phyloP scores from a whole-genome alignment of 2,329 filamentous ascomycete genomes.

The Biscogniauxia sp. region DNA sequence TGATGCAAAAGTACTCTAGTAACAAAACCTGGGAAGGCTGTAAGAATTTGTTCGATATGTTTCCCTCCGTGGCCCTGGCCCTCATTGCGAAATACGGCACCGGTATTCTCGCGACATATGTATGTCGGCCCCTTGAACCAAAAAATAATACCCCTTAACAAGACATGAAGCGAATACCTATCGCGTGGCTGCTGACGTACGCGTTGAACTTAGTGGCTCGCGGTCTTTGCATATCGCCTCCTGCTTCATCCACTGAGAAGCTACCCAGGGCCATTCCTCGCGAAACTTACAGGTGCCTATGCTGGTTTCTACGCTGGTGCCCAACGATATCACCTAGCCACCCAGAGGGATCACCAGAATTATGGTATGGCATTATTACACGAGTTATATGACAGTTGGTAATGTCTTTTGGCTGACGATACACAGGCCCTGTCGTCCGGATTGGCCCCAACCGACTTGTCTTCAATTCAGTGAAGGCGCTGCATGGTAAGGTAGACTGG shows the following conservation, averaged over 20 bases:
- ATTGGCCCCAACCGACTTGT: constrained; percentile 16
- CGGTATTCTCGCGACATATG: constrained; percentile 7
- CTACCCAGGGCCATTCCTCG: constrained; percentile 16
- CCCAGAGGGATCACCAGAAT: constrained; percentile 10
- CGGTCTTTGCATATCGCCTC: constrained; percentile 13
- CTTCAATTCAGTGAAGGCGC: constrained; percentile 14
- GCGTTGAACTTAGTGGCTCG: constrained; percentile 11
- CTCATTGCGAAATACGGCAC: neutral
- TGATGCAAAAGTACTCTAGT: neutral
- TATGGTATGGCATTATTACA: constrained; percentile 13
- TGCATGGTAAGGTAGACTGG: constrained; percentile 12
- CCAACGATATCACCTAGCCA: constrained; percentile 12
- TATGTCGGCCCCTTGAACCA: constrained; percentile 4
- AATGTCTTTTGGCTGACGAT: neutral
- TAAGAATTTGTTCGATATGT: neutral
- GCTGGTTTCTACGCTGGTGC: constrained; percentile 11
- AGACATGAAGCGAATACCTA: neutral
- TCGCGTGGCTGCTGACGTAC: constrained; percentile 1
- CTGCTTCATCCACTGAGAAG: constrained; percentile 14
- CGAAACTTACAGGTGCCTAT: constrained; percentile 16
- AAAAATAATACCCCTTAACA: neutral
- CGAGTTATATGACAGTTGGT: neutral
- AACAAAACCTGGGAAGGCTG: neutral
- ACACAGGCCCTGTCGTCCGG: constrained; percentile 12
- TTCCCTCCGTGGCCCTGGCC: neutral